phyloP scores from a whole-genome alignment of 768 basidiomycete genomes.

The Agrocybe pediades region DNA sequence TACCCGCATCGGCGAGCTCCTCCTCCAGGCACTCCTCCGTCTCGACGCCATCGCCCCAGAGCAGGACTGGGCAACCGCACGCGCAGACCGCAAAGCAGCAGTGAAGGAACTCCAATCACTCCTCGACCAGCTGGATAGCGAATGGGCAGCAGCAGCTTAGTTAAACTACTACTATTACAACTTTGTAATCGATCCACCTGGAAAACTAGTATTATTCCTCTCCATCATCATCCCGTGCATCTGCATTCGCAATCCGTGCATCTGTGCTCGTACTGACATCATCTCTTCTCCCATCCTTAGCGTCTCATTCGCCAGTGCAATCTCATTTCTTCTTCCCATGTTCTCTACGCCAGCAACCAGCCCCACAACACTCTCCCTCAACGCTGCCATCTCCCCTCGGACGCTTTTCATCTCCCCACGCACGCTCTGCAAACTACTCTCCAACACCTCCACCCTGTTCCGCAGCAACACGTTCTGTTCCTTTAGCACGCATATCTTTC shows the following conservation, averaged over 20 bases:
- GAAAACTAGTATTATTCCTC: slow-evolving; percentile 40
- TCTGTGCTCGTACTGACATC: slow-evolving; percentile 62
- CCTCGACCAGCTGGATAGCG: slow-evolving; percentile 77
- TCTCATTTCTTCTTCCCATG: slow-evolving; percentile 61
- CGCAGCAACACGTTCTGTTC: slow-evolving; percentile 70
- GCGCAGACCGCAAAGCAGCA: slow-evolving; percentile 80
- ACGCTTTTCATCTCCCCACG: slow-evolving; percentile 58
- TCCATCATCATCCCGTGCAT: slow-evolving; percentile 82
- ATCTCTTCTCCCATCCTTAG: slow-evolving; percentile 75
- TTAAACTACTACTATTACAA: slow-evolving; percentile 20
- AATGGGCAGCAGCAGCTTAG: slow-evolving; percentile 44
- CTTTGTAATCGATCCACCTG: slow-evolving; percentile 32
- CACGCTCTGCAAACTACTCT: slow-evolving; percentile 51
- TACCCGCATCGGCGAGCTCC: slow-evolving; percentile 72
- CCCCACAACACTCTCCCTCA: slow-evolving; percentile 66
- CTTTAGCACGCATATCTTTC: slow-evolving; percentile 42
- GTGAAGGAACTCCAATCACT: slow-evolving; percentile 84
- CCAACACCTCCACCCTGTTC: slow-evolving; percentile 57
- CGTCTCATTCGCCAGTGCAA: slow-evolving; percentile 70
- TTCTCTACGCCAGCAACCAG: slow-evolving; percentile 50
- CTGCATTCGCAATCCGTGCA: slow-evolving; percentile 83
- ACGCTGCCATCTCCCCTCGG: slow-evolving; percentile 50
- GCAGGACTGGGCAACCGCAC: slow-evolving; percentile 74
- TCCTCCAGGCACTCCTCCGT: slow-evolving; percentile 85
- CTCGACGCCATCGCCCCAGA: slow-evolving; percentile 82